A percentile compares a stretch with the other conserved stretches of the same genome.
These are phyloP conservation scores for Sugiyamaella grinbergsii DNA, from an alignment of 1,139 yeast species.

Conservation along the genomic window DNA sequence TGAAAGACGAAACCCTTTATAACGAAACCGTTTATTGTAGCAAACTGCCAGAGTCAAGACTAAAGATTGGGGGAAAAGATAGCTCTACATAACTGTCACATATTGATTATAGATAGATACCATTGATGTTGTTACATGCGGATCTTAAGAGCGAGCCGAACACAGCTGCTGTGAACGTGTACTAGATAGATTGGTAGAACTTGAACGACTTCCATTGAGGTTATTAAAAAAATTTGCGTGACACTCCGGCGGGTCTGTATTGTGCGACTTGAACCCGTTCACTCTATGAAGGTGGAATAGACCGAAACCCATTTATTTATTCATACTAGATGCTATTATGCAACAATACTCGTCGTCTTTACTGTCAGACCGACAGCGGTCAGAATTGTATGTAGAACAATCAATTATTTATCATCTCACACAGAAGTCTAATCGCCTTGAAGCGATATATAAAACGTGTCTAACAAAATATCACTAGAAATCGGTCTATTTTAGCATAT, in stretches of 20 bases:
- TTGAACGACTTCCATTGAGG: neutral
- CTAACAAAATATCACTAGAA: constrained; percentile 24
- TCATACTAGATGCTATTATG: neutral
- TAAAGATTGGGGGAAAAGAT: neutral
- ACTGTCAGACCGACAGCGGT: constrained; percentile 34
- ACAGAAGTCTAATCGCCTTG: neutral
- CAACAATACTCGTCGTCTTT: constrained; percentile 28
- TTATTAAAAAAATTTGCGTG: no score
- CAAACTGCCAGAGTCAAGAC: no score
- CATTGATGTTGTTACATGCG: neutral
- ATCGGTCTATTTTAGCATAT: constrained; percentile 40
- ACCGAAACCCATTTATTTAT: no score
- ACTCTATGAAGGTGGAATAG: no score
- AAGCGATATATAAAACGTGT: neutral
- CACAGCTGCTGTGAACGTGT: neutral
- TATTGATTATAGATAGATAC: neutral
- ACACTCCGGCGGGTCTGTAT: no score
- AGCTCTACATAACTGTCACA: neutral
- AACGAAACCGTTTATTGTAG: no score
- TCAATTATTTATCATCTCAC: neutral
- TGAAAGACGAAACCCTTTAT: no score
- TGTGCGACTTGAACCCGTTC: no score
- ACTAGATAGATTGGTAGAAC: neutral
- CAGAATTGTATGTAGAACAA: constrained; percentile 30
- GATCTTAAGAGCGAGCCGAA: neutral